These are phyloP conservation scores for Coriaria nepalensis DNA, from an alignment of 306 rosid genomes.

Conservation along the genomic window DNA sequence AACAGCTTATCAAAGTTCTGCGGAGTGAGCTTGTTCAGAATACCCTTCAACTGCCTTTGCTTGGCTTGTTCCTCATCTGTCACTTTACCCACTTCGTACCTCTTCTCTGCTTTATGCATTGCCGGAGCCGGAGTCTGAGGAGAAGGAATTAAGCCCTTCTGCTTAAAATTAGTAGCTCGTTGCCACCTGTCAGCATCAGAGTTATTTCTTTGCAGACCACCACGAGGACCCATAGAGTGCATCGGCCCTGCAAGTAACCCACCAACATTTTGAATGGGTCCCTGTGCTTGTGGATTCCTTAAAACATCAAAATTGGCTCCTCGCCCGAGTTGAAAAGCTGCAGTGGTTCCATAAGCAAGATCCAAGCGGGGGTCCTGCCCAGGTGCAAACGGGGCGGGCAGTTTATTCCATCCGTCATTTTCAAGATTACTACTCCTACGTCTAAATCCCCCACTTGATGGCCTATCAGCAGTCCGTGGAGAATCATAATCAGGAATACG, in stretches of 20 bases:
- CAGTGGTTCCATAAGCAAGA: slow-evolving; percentile 28
- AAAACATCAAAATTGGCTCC: slow-evolving; percentile 61
- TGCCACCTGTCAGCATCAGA: slow-evolving; percentile 89
- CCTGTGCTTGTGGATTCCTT: slow-evolving; percentile 53
- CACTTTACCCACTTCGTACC: slow-evolving; percentile 79
- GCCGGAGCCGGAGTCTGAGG: slow-evolving; percentile 63
- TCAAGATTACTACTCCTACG: slow-evolving; percentile 48
- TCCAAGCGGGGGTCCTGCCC: slow-evolving; percentile 49
- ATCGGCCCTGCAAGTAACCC: slow-evolving; percentile 72
- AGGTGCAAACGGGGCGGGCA: slow-evolving; percentile 25
- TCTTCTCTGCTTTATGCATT: slow-evolving; percentile 92
- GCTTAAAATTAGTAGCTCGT: slow-evolving; percentile 53
- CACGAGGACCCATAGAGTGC: slow-evolving; percentile 60
- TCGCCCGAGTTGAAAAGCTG: slow-evolving; percentile 52
- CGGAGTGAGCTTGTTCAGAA: slow-evolving; percentile 84
- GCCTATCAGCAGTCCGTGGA: slow-evolving; percentile 54
- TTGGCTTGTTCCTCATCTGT: slow-evolving; percentile 69
- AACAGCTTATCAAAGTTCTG: slow-evolving; percentile 89
- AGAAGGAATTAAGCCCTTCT: slow-evolving; percentile 82
- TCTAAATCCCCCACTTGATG: slow-evolving; percentile 36
- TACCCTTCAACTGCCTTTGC: slow-evolving; percentile 85
- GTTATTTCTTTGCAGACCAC: slow-evolving; percentile 49
- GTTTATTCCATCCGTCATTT: slow-evolving; percentile 67
- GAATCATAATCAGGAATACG: slow-evolving; percentile 48
- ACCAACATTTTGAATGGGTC: slow-evolving; percentile 37